Evolutionary conservation across 805 yeast genomes (phyloP), one percentile per base, ranked within the genome.

Genomic region (Jamesozyma gamospora): DNA sequence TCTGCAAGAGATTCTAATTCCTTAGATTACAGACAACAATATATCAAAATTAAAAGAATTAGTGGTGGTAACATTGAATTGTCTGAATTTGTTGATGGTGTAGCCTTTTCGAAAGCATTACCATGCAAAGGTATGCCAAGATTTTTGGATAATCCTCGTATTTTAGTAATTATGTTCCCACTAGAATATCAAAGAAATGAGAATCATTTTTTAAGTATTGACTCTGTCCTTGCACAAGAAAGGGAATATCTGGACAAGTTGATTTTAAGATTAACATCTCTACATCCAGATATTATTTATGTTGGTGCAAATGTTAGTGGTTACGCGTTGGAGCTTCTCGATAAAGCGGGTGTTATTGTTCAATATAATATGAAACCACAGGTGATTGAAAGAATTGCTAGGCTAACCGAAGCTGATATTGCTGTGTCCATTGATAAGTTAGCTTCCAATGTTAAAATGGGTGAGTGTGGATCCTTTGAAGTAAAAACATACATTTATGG

Each of bases 191-290:
- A 78, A 42, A 77, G 80, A 44, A 77, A 75, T 31, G 85, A 81
- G 39, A 86, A 82, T 47, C 84, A 78, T 45, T 81, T 86, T 42
- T 76, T 86, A 59, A 82, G 94, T 53, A 65, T 88, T 41, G 82
- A 85, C 42, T 82, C 94, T 1, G 79, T 90, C 1, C 67, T 85
- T 36, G 82, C 90, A 0, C 97, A 92, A 55, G 96, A 90, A 53
- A 67, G 74, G 35, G 96, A 90, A 49, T 90, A 81, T 52, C 69
- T 92, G 34, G 74, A 79, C 40, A 88, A 86, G 51, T 65, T 90
- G 26, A 92, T 87, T 0, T 80, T 81, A 2, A 69, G 96, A 45
- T 75, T 92, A 15, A 66, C 77, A 3, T 78, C 88, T 0, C 62
- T 92, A 41, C 74, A 72, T 36, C 96, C 99, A 0, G 84, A 75